These are phyloP conservation scores for Colletotrichum simmondsii DNA, from an alignment of 2,329 filamentous ascomycete genomes.

Conservation along the genomic window DNA sequence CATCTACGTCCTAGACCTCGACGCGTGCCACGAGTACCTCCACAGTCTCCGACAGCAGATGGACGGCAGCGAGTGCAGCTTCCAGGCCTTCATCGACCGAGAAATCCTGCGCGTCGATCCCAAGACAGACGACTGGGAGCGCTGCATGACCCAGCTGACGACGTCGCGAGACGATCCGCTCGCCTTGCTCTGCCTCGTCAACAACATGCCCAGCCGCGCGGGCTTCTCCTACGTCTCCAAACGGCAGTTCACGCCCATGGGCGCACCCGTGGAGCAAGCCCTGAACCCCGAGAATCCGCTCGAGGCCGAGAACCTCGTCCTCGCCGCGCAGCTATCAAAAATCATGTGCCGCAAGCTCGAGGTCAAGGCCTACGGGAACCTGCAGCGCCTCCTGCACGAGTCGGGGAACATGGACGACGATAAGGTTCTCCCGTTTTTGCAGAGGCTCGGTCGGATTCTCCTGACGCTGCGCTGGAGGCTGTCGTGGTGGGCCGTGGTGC, in stretches of 20 bases:
- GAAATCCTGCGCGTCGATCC: slow-evolving; percentile 43
- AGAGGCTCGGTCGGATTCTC: slow-evolving; percentile 37
- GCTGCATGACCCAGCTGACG: slow-evolving; percentile 50
- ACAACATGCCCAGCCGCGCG: slow-evolving; percentile 57
- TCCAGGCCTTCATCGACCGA: slow-evolving; percentile 54
- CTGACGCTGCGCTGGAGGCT: slow-evolving; percentile 55
- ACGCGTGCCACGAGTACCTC: slow-evolving; percentile 52
- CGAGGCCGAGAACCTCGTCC: slow-evolving; percentile 50
- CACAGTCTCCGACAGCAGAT: slow-evolving; percentile 49
- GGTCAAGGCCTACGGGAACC: slow-evolving; percentile 54
- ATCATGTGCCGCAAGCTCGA: slow-evolving; percentile 57
- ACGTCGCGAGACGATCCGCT: slow-evolving; percentile 50
- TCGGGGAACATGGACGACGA: slow-evolving; percentile 33
- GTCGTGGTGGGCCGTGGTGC: slow-evolving; percentile 53
- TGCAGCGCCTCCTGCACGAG: slow-evolving; percentile 46
- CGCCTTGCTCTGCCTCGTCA: slow-evolving; percentile 52
- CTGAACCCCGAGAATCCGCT: slow-evolving; percentile 49
- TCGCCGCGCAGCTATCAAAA: slow-evolving; percentile 55
- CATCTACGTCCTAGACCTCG: slow-evolving; percentile 52
- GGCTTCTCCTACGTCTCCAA: slow-evolving; percentile 51
- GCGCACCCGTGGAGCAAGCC: slow-evolving; percentile 39
- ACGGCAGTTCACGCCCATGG: neutral
- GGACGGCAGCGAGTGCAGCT: slow-evolving; percentile 48
- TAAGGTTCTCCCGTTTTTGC: slow-evolving; percentile 40
- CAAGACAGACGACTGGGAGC: slow-evolving; percentile 44